A percentile compares a stretch with the other conserved stretches of the same genome.
These are phyloP conservation scores for Jaenimonas drosophilae DNA, from an alignment of 208 protist genomes.

Conservation along the genomic window DNA sequence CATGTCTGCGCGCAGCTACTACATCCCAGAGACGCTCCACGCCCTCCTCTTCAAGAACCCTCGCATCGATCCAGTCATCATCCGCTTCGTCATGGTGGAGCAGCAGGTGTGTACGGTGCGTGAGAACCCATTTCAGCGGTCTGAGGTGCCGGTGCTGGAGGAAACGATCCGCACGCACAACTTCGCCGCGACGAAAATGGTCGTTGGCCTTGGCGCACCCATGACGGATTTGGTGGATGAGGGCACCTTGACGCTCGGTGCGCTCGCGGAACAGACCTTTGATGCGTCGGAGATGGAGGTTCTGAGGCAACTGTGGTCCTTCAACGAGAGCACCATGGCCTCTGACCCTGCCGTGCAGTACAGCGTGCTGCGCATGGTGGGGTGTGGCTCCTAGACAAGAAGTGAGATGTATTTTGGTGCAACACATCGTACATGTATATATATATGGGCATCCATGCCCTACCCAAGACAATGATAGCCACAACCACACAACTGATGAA, in stretches of 20 bases:
- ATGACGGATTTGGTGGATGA: conserved; percentile 27
- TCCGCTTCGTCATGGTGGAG: conserved; percentile 39
- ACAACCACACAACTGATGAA: too few species aligned
- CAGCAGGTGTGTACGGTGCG: conserved; percentile 40
- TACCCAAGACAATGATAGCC: too few species aligned
- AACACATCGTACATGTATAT: too few species aligned
- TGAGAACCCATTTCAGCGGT: conserved; percentile 27
- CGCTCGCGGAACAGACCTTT: conserved; percentile 24
- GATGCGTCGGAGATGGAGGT: conserved; percentile 14
- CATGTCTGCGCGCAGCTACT: conserved; percentile 34
- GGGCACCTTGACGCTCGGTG: conserved; percentile 28
- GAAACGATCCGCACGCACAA: conserved; percentile 27
- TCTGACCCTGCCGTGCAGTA: conserved; percentile 34
- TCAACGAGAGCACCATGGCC: conserved; percentile 10
- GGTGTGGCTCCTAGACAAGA: too few species aligned
- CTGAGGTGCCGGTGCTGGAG: conserved; percentile 46
- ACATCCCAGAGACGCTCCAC: conserved; percentile 49
- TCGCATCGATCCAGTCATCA: conserved; percentile 14
- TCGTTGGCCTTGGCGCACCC: conserved; percentile 45
- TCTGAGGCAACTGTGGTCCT: conserved; percentile 17
- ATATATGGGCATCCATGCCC: too few species aligned
- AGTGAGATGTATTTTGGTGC: too few species aligned
- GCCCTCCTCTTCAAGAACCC: conserved; percentile 27
- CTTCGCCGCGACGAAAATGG: conserved; percentile 18
- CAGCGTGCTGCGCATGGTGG: too few species aligned